Percentiles rank a stretch among this genome's conserved stretches.
Conservation (phyloP, 106 monocot species). For the Ottelia alismoides region DNA sequence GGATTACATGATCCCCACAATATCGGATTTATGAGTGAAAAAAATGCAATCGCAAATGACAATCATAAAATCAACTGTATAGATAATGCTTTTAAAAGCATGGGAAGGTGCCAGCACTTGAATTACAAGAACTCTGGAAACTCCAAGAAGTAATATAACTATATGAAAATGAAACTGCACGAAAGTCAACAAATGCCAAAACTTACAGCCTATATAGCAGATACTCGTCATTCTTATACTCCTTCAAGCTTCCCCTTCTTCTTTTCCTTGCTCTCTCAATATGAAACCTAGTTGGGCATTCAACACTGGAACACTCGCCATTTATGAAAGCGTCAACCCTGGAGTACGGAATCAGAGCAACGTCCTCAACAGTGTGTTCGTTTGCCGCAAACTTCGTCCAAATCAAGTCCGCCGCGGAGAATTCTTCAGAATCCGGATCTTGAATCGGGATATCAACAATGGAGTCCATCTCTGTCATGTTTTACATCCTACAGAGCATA, state of each 20-base stretch:
- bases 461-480: too few species aligned
- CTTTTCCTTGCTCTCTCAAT: constrained; percentile 83
- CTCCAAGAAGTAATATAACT: too few species aligned
- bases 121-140: too few species aligned
- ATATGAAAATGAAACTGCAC: too few species aligned
- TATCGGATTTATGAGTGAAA: too few species aligned
- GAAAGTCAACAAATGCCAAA: not conserved
- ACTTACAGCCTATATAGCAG: constrained; percentile 84
- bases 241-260: constrained; percentile 47
- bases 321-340: constrained; percentile 72
- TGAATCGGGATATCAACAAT: constrained; percentile 70
- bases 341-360: constrained; percentile 75
- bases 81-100: too few species aligned
- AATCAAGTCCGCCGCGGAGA: constrained; percentile 66
- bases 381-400: constrained; percentile 67
- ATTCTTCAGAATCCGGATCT: constrained; percentile 62
- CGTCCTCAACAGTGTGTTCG: constrained; percentile 67
- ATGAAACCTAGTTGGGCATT: constrained; percentile 86
- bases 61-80: too few species aligned
- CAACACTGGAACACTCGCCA: constrained; percentile 60
- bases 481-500: too few species aligned
- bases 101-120: too few species aligned
- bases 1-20: too few species aligned
- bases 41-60: too few species aligned
- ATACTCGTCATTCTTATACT: constrained; percentile 75